These are phyloP conservation scores for Brassica juncea DNA, from an alignment of 345 rosid species.

Conservation along the genomic window DNA sequence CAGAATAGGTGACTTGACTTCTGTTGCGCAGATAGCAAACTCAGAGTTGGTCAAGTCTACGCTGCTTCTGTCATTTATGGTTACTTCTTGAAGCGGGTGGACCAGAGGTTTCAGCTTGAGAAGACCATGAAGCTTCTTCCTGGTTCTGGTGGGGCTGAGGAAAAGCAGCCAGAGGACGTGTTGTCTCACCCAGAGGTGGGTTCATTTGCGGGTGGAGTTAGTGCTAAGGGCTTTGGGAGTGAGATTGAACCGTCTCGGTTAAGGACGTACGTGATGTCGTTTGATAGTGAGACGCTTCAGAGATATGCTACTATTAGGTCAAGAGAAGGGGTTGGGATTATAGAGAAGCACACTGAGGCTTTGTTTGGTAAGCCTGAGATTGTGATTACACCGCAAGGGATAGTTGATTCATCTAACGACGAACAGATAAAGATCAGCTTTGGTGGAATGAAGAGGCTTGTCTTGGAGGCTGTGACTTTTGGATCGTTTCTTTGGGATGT, in stretches of 20 bases:
- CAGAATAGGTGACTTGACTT: constrained; percentile 53
- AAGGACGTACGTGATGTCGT: constrained; percentile 83
- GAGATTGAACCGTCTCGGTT: constrained; percentile 66
- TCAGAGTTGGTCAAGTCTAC: constrained; percentile 95
- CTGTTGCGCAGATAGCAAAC: constrained; percentile 82
- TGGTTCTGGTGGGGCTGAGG: constrained; percentile 36
- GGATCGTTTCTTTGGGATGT: constrained; percentile 99
- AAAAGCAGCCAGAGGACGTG: constrained; percentile 34
- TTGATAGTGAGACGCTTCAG: constrained; percentile 91
- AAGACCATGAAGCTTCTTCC: constrained; percentile 89
- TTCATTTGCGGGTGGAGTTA: constrained; percentile 56
- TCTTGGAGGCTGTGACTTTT: constrained; percentile 91
- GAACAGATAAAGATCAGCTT: constrained; percentile 82
- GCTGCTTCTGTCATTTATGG: constrained; percentile 99
- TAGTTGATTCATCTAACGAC: constrained; percentile 70
- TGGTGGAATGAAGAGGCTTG: constrained; percentile 85
- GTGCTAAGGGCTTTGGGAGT: constrained; percentile 58
- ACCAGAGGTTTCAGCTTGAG: constrained; percentile 96
- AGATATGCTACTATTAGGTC: constrained; percentile 92
- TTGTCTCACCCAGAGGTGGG: constrained; percentile 68
- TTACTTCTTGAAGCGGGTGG: constrained; percentile 89
- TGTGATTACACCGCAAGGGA: constrained; percentile 64
- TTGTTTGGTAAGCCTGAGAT: constrained; percentile 89
- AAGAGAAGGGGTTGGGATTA: constrained; percentile 81
- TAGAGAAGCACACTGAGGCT: constrained; percentile 98